Percentiles rank a stretch among this genome's conserved stretches.
Evolutionary conservation across 495 filamentous ascomycete genomes (phyloP).

Genomic region (Neurospora sp.): DNA sequence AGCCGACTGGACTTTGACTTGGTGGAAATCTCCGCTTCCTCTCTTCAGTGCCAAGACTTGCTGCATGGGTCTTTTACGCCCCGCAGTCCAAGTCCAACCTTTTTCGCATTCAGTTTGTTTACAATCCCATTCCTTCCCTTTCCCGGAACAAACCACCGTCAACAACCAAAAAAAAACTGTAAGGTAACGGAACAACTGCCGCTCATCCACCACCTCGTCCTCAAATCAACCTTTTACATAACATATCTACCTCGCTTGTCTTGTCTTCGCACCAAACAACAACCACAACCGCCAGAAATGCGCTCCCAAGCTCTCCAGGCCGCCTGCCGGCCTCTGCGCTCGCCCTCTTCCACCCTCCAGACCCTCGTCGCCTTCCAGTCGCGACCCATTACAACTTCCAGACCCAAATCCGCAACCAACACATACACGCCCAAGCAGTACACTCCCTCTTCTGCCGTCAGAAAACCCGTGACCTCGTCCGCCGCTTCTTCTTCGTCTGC

Average conservation of each 20-base stretch:
- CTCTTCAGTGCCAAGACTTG: not conserved
- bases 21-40: not conserved
- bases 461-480: not conserved
- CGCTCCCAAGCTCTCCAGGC: conserved; percentile 16
- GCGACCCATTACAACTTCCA: not conserved
- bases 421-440: not conserved
- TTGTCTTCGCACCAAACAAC: not conserved
- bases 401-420: not conserved
- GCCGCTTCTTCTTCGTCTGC: conserved; percentile 1
- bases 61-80: not conserved
- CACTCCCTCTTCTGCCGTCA: not conserved
- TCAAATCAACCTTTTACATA: not conserved
- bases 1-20: not conserved
- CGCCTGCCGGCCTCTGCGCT: conserved; percentile 9
- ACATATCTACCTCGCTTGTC: not conserved
- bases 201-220: not conserved
- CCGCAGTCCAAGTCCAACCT: not conserved
- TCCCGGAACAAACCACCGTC: not conserved
- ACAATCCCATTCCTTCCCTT: not conserved
- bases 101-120: not conserved
- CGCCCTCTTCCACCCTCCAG: conserved; percentile 5
- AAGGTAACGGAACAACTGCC: not conserved
- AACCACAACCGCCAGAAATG: conserved; percentile 8
- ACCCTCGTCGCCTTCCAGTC: not conserved
- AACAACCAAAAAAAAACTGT: not conserved